phyloP scores from a whole-genome alignment of 176 grass and related monocot genomes.

The Calamus simplicifolius region DNA sequence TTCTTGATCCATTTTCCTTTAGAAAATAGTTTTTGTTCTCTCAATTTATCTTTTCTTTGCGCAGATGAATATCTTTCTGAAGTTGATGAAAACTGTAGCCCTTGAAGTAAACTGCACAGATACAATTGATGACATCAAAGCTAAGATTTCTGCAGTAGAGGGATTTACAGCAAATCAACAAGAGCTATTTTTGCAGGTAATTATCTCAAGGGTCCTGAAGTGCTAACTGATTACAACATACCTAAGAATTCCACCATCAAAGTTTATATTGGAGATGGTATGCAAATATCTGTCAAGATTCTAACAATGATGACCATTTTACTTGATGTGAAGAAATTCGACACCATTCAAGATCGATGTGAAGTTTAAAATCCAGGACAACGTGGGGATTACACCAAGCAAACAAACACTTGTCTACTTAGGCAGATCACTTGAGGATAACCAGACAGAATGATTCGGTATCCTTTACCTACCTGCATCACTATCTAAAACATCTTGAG shows the following conservation, averaged over 20 bases:
- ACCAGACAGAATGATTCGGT: no score
- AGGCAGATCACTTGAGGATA: no score
- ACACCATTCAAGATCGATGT: conserved; percentile 9
- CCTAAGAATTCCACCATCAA: conserved; percentile 13
- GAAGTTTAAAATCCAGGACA: conserved; percentile 11
- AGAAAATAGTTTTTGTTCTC: no score
- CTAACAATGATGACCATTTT: not conserved
- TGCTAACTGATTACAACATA: conserved; percentile 7
- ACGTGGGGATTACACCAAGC: conserved; percentile 11
- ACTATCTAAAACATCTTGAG: no score
- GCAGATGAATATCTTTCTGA: not conserved
- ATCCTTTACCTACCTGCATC: no score
- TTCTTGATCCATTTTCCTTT: no score
- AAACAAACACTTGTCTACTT: no score
- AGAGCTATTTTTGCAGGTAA: not conserved
- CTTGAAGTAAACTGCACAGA: not conserved
- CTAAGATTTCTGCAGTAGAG: not conserved
- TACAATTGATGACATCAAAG: conserved; percentile 13
- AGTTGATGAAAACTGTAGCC: not conserved
- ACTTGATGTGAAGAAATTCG: conserved; percentile 12
- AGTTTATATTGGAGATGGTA: conserved; percentile 17
- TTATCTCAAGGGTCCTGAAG: not conserved
- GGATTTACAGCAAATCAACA: not conserved
- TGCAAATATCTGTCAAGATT: conserved; percentile 10
- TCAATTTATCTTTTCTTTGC: not conserved